These are phyloP conservation scores for Ophiostoma novo-ulmi DNA, from an alignment of 2,329 filamentous ascomycete species.

Conservation along the genomic window DNA sequence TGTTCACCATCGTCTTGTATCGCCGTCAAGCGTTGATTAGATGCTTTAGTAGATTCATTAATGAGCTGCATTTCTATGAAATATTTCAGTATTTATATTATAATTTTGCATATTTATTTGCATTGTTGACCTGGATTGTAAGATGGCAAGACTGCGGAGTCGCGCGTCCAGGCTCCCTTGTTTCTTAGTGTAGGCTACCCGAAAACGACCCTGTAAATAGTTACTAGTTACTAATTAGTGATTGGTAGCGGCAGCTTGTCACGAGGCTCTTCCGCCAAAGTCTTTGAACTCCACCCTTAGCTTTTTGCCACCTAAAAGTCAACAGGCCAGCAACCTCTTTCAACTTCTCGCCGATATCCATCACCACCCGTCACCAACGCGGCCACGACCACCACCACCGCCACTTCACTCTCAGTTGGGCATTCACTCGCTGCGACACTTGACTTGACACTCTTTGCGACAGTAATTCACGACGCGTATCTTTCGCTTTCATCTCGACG, in stretches of 20 bases:
- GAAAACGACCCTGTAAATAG: constrained; percentile 4
- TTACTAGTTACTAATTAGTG: background rate
- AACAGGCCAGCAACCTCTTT: constrained; percentile 5
- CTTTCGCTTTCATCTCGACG: background rate
- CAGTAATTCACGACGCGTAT: background rate
- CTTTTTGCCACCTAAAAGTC: constrained; percentile 6
- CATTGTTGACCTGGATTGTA: constrained; percentile 1
- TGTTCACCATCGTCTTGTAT: background rate
- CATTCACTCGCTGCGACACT: constrained; percentile 3
- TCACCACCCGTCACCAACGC: constrained; percentile 6
- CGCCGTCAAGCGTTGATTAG: background rate
- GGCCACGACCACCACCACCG: background rate
- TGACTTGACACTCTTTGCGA: background rate
- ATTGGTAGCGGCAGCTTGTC: background rate
- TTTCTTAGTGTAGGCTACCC: background rate
- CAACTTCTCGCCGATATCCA: background rate
- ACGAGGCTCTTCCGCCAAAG: constrained; percentile 10
- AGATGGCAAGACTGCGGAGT: background rate
- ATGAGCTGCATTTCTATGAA: background rate
- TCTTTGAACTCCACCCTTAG: constrained; percentile 12
- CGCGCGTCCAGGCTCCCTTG: background rate
- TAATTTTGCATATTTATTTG: background rate
- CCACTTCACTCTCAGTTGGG: background rate
- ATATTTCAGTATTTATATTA: background rate
- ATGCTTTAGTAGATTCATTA: background rate